These are phyloP conservation scores for Phaeotremella fagi DNA, from an alignment of 768 basidiomycete species.

Conservation along the genomic window DNA sequence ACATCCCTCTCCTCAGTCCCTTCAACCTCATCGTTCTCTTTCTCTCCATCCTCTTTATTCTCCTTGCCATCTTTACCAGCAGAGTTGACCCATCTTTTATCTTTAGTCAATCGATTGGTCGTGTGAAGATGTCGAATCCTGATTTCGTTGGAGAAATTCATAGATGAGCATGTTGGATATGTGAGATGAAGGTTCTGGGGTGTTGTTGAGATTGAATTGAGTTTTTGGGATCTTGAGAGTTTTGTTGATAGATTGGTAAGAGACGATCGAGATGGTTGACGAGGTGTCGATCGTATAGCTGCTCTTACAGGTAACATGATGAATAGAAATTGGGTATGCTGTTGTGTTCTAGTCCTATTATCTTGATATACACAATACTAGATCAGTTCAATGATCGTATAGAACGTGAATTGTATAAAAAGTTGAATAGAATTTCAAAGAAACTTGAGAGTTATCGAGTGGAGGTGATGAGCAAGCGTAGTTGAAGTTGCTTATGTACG, in stretches of 20 bases:
- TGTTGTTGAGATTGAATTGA: slow-evolving; percentile 2
- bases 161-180: neutral
- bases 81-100: slow-evolving; percentile 37
- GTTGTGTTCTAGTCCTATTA: too few relatives aligned
- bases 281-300: slow-evolving; percentile 23
- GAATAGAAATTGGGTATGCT: too few relatives aligned
- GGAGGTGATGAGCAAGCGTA: too few relatives aligned
- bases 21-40: slow-evolving; percentile 5
- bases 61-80: slow-evolving; percentile 14
- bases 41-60: slow-evolving; percentile 10
- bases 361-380: too few relatives aligned
- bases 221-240: neutral
- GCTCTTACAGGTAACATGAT: slow-evolving; percentile 31
- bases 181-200: slow-evolving; percentile 3
- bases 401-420: too few relatives aligned
- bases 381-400: too few relatives aligned
- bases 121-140: slow-evolving; percentile 13
- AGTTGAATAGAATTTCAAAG: too few relatives aligned
- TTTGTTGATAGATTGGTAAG: slow-evolving; percentile 12
- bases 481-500: too few relatives aligned
- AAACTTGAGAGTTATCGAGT: too few relatives aligned
- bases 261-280: slow-evolving; percentile 31
- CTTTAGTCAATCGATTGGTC: slow-evolving; percentile 13
- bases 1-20: slow-evolving; percentile 4
- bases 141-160: neutral